Evolutionary conservation across 768 basidiomycete species (phyloP), one percentile per base, ranked within the genome.

Genomic region (Sutorius australiensis): DNA sequence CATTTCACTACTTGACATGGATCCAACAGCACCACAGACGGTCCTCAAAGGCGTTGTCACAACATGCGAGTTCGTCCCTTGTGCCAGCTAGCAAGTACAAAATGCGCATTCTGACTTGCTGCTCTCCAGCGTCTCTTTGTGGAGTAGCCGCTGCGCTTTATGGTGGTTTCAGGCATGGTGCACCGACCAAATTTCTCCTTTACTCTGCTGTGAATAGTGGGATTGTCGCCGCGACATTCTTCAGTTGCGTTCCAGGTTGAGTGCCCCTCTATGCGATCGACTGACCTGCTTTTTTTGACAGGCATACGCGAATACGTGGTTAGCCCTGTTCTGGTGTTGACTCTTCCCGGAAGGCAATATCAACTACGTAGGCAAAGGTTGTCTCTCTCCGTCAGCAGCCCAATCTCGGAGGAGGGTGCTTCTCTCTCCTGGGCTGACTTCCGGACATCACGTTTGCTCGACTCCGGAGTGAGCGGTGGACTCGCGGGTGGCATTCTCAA

Each of bases 31-130:
- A 53, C 61, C 70, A 33, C 59, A 66, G 53, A 81, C 77, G 27
- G 74, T 89, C 41, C 73, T 77, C 28, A 72, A 78, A 51, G 84
- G 86, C 51, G 81, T 85, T 27, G 62, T 80, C 56, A 68, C 79
- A 71, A 82, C 85, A 84, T 90, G 88, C 87, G 79, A 86, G 88
- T 89, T 82, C 82, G 84, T 86, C 72, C 60, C 60, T 54, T 54
- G 42, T 53, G 34, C 27, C 30, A 40, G 44, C 49, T 33, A 14
- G 31, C 47, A 33, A 38, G 50, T 51, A 45, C 39, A 27, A 53
- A 58, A 49, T 53, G 37, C 60, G 36, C 55, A 58, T 63, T 38
- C 54, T 70, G 53, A 68, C 61, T 60, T 65, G 61, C 63, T 57
- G 64, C 57, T 51, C 48, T 40, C 38, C 60, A 92, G 90, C 86